Evolutionary conservation across 2,329 filamentous ascomycete genomes (phyloP).

Genomic region (Elsinoe fawcettii): DNA sequence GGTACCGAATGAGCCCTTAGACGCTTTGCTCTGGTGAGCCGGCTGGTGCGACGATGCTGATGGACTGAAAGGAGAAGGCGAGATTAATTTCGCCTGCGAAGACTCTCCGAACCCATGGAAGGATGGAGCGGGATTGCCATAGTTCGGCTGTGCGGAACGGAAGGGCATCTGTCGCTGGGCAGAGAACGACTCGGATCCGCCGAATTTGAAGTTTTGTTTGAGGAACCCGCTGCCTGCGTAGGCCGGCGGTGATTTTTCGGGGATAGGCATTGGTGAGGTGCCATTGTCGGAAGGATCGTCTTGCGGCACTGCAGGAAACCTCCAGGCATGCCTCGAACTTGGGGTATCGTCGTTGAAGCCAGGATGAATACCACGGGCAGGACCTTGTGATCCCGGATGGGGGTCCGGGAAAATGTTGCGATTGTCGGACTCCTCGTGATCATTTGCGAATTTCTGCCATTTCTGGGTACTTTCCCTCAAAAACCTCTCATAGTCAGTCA

Average conservation of each 20-base stretch:
- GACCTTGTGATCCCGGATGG: not conserved
- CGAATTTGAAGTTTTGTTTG: too few relatives aligned
- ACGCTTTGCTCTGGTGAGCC: not conserved
- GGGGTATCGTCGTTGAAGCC: too few relatives aligned
- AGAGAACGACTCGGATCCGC: not conserved
- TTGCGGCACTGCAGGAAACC: too few relatives aligned
- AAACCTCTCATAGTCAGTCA: not conserved
- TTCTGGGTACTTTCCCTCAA: not conserved
- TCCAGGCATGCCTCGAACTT: too few relatives aligned
- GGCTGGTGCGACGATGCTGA: not conserved
- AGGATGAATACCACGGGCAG: too few relatives aligned
- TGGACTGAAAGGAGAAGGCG: not conserved
- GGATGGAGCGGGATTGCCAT: not conserved
- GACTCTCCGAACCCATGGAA: not conserved
- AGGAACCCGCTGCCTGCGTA: too few relatives aligned
- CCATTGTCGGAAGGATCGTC: too few relatives aligned
- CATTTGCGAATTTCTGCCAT: not conserved
- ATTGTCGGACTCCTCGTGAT: not conserved
- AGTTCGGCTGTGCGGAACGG: not conserved
- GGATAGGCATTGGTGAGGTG: too few relatives aligned
- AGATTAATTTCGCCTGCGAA: not conserved
- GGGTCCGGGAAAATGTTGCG: too few relatives aligned
- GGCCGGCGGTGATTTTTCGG: too few relatives aligned
- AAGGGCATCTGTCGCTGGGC: not conserved
- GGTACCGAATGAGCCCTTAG: not conserved